Conservation (phyloP, 345 rosid species). For the Gossypium anomalum region DNA sequence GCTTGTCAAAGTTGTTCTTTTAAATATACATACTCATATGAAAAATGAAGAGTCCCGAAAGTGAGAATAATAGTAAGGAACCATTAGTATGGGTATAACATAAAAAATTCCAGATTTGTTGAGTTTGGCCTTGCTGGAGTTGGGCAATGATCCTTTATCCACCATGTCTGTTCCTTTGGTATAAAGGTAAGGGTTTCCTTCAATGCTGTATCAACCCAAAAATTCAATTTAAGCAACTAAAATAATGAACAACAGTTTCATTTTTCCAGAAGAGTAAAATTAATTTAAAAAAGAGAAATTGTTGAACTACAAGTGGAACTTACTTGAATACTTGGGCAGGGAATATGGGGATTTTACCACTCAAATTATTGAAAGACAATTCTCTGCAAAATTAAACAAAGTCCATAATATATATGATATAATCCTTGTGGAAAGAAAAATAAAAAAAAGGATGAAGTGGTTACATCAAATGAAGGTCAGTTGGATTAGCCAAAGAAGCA, state of each 20-base stretch:
- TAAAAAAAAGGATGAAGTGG: constrained; percentile 14
- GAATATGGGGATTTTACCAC: neutral
- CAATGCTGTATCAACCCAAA: neutral
- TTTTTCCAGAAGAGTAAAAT: too few relatives aligned
- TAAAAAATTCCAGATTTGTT: neutral
- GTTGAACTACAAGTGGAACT: neutral
- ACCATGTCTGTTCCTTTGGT: neutral
- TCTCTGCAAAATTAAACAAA: constrained; percentile 34
- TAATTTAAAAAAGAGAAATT: neutral
- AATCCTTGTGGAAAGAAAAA: neutral
- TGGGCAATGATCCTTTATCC: neutral
- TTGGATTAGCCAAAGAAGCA: constrained; percentile 57
- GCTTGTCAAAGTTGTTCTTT: neutral
- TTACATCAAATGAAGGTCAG: constrained; percentile 76
- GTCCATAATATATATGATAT: too few relatives aligned
- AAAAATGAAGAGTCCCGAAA: neutral
- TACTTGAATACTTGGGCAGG: neutral
- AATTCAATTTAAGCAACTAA: neutral
- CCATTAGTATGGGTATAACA: neutral
- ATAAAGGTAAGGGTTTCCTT: neutral
- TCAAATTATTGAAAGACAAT: constrained; percentile 47
- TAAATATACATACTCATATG: too few relatives aligned
- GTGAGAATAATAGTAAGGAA: neutral
- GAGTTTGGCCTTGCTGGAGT: neutral
- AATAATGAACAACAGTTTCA: neutral